Conservation (phyloP, 2,329 filamentous ascomycete species). For the Capronia americana region DNA sequence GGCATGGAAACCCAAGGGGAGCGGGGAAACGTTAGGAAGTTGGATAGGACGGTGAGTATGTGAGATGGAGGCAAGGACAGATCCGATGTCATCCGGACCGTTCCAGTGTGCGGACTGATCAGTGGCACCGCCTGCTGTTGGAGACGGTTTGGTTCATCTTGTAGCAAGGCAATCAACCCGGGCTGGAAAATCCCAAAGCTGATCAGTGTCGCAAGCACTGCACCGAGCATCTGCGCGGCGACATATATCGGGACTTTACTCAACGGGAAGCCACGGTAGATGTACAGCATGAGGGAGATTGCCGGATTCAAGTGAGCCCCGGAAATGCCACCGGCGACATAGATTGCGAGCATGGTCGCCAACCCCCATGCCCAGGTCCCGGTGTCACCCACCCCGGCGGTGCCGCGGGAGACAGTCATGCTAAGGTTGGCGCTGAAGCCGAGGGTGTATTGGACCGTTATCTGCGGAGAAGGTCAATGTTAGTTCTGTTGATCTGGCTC, state of each 20-base stretch:
- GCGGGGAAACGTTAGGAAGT: constrained; percentile 56
- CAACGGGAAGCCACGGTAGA: constrained; percentile 61
- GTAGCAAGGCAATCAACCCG: constrained; percentile 42
- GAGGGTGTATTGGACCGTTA: constrained; percentile 48
- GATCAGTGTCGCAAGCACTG: constrained; percentile 57
- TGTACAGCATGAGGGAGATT: constrained; percentile 54
- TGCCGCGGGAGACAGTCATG: constrained; percentile 46
- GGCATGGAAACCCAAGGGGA: constrained; percentile 46
- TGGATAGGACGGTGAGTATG: constrained; percentile 35
- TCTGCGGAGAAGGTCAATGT: constrained; percentile 8
- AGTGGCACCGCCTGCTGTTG: neutral
- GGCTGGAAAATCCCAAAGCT: constrained; percentile 52
- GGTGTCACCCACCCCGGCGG: constrained; percentile 52
- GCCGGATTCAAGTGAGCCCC: constrained; percentile 56
- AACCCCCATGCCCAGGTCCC: constrained; percentile 60
- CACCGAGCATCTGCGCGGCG: constrained; percentile 59
- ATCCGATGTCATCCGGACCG: neutral
- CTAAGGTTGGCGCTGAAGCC: constrained; percentile 59
- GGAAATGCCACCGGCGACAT: constrained; percentile 56
- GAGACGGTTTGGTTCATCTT: neutral
- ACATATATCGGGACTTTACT: constrained; percentile 59
- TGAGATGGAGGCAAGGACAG: neutral
- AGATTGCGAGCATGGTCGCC: constrained; percentile 59
- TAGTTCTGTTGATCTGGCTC: neutral
- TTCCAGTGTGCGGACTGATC: neutral